Conservation (phyloP, 2,329 filamentous ascomycete species). For the Pyrenochaeta sp. region DNA sequence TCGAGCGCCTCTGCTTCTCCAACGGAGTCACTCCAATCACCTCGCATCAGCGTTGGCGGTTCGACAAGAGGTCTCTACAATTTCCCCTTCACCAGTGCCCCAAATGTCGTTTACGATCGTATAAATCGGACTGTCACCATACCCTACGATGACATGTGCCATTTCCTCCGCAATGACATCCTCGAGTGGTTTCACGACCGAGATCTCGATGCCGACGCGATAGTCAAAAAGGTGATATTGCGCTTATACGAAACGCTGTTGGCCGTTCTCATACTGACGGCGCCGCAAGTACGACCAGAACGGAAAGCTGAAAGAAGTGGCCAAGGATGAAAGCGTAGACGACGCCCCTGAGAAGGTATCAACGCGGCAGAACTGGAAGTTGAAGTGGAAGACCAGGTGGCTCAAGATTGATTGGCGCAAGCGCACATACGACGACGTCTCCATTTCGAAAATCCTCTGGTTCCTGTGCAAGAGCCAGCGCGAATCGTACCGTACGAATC, state of each 20-base stretch:
- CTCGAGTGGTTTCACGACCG: not conserved
- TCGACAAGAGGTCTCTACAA: not conserved
- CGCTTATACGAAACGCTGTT: no score
- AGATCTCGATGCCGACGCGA: not conserved
- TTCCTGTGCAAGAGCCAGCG: constrained; percentile 3
- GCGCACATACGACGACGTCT: constrained; percentile 8
- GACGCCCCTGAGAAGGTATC: not conserved
- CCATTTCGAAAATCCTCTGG: constrained; percentile 1
- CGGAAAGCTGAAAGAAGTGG: not conserved
- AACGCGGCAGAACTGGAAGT: not conserved
- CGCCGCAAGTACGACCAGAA: not conserved
- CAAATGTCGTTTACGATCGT: not conserved
- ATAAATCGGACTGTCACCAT: not conserved
- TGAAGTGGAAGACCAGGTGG: not conserved
- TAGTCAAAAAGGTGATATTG: not conserved
- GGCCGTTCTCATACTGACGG: not conserved
- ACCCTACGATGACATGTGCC: not conserved
- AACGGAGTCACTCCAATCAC: not conserved
- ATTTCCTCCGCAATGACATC: not conserved
- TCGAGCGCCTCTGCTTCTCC: not conserved
- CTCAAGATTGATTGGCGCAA: not conserved
- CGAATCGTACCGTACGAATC: constrained; percentile 13
- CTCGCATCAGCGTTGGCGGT: not conserved
- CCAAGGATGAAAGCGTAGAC: not conserved
- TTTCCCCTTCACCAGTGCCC: not conserved